A percentile compares a stretch with the other conserved stretches of the same genome.
Evolutionary conservation across 805 yeast genomes (phyloP).

Genomic region (Barnettozyma pratensis): DNA sequence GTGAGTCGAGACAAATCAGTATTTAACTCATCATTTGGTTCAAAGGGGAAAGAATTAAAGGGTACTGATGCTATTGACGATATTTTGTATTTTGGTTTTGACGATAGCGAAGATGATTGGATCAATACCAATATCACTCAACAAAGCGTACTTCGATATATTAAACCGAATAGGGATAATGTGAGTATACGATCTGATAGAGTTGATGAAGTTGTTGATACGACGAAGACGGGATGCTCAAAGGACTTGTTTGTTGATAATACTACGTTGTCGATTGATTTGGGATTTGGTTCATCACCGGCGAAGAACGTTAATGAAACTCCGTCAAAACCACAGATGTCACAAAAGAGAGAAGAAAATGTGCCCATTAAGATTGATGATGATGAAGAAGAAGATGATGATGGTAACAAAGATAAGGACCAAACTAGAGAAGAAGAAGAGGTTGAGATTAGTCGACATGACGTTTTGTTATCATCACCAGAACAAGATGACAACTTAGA

Average conservation of each 20-base stretch:
- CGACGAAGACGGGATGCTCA: neutral
- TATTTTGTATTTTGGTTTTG: neutral
- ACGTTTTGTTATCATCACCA: conserved; percentile 4
- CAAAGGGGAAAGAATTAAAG: neutral
- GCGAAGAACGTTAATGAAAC: neutral
- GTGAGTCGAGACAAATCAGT: too few species aligned
- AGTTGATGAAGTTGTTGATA: too few species aligned
- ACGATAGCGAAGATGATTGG: neutral
- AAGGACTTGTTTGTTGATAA: neutral
- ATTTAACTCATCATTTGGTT: too few species aligned
- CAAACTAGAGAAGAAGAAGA: neutral
- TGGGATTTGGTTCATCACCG: neutral
- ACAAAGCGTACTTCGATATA: neutral
- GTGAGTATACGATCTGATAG: neutral
- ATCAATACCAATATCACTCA: neutral
- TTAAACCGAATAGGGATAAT: neutral
- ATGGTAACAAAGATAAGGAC: too few species aligned
- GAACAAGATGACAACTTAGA: neutral
- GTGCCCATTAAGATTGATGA: neutral
- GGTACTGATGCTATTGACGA: neutral
- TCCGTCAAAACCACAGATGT: neutral
- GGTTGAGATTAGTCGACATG: neutral
- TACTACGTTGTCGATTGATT: neutral
- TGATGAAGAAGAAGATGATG: neutral
- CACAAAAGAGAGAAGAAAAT: neutral